These are phyloP conservation scores for Inga laurina DNA, from an alignment of 306 rosid genomes.

Conservation along the genomic window DNA sequence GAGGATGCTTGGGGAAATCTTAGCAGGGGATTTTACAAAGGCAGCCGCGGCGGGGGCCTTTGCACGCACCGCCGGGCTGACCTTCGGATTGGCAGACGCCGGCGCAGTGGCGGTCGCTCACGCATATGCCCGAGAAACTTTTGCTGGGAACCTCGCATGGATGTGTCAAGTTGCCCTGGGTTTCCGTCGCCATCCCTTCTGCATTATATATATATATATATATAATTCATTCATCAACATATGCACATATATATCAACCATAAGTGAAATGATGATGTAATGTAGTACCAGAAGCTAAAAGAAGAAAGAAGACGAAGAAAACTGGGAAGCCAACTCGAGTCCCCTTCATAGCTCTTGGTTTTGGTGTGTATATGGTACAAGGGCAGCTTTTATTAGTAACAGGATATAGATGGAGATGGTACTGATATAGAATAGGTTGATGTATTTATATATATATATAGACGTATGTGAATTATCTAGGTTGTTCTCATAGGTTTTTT, in stretches of 20 bases:
- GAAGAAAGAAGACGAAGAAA: slow-evolving; percentile 36
- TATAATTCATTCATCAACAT: not conserved
- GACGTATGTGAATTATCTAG: not conserved
- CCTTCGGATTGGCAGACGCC: slow-evolving; percentile 59
- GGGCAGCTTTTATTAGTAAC: no score
- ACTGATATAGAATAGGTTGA: not conserved
- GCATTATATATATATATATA: not conserved
- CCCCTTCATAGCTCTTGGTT: slow-evolving; percentile 28
- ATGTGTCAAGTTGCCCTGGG: slow-evolving; percentile 21
- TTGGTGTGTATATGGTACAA: not conserved
- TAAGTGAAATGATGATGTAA: not conserved
- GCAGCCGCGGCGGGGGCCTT: slow-evolving; percentile 60
- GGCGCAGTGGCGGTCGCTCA: slow-evolving; percentile 47
- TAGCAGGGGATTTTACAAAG: slow-evolving; percentile 53
- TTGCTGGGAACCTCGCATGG: slow-evolving; percentile 53
- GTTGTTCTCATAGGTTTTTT: not conserved
- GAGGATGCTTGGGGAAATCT: not conserved
- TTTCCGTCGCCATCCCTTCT: slow-evolving; percentile 39
- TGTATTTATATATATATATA: slow-evolving; percentile 27
- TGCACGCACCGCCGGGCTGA: slow-evolving; percentile 52
- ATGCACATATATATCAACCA: not conserved
- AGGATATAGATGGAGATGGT: not conserved
- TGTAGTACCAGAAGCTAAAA: slow-evolving; percentile 47
- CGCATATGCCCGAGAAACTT: slow-evolving; percentile 39
- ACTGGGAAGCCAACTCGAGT: slow-evolving; percentile 44